phyloP scores from a whole-genome alignment of 805 yeast species.

The Saccharomyces paradoxus region DNA sequence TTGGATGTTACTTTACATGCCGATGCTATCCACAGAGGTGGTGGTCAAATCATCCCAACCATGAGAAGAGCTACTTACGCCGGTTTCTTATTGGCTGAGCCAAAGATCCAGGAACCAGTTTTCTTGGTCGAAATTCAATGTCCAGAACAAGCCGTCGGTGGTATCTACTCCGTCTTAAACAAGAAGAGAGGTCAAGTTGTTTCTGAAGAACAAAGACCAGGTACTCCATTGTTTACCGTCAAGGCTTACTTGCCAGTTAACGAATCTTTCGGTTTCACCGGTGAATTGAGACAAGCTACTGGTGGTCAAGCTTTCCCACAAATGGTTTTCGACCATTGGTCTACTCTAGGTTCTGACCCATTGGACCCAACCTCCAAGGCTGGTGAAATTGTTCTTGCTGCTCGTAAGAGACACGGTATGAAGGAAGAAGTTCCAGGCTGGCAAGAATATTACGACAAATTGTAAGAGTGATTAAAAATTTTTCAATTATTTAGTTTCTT shows the following conservation, averaged over 20 bases:
- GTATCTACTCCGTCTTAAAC: slow-evolving; percentile 99
- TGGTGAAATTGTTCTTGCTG: slow-evolving; percentile 53
- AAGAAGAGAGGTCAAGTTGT: slow-evolving; percentile 99
- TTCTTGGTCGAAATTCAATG: slow-evolving; percentile 99
- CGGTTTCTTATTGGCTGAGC: slow-evolving; percentile 95
- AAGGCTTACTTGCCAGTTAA: slow-evolving; percentile 99
- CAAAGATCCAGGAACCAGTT: slow-evolving; percentile 98
- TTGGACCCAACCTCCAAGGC: slow-evolving; percentile 73
- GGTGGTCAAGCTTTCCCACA: slow-evolving; percentile 99
- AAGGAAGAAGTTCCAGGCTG: slow-evolving; percentile 97
- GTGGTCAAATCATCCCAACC: slow-evolving; percentile 99
- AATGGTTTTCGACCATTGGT: slow-evolving; percentile 99
- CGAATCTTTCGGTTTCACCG: slow-evolving; percentile 99
- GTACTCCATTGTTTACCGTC: slow-evolving; percentile 99
- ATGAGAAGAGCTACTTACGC: slow-evolving; percentile 99
- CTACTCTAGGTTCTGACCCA: slow-evolving; percentile 84
- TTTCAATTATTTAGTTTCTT: slow-evolving; percentile 5
- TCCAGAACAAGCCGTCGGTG: slow-evolving; percentile 99
- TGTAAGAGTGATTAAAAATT: slow-evolving; percentile 35
- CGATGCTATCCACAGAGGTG: slow-evolving; percentile 99
- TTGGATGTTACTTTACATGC: slow-evolving; percentile 99
- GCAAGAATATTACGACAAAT: slow-evolving; percentile 96
- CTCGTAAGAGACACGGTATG: slow-evolving; percentile 94
- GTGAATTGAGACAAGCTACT: slow-evolving; percentile 98
- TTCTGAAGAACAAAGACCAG: slow-evolving; percentile 99